A percentile compares a stretch with the other conserved stretches of the same genome.
Conservation (phyloP, 2,329 filamentous ascomycete species). For the Aspergillus pseudoglaucus region DNA sequence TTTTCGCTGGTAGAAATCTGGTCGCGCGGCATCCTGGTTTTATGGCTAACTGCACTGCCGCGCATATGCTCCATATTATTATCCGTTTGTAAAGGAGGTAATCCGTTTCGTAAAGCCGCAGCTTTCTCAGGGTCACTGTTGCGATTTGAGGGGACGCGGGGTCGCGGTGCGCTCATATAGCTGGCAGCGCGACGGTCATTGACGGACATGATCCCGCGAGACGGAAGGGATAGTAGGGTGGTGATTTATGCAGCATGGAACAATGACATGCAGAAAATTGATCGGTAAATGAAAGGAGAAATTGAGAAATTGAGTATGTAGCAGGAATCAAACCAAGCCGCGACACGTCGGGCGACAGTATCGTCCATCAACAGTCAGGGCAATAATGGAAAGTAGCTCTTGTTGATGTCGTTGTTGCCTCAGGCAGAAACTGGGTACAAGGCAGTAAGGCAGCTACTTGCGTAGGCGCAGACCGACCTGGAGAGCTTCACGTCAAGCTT, state of each 20-base stretch:
- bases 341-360: slow-evolving; percentile 1
- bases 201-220: slow-evolving; percentile 30
- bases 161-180: slow-evolving; percentile 32
- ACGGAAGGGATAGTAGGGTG: slow-evolving; percentile 9
- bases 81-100: slow-evolving; percentile 24
- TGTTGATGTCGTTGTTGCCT: slow-evolving; percentile 11
- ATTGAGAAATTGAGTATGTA: slow-evolving; percentile 5
- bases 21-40: slow-evolving; percentile 27
- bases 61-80: slow-evolving; percentile 25
- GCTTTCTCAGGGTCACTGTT: slow-evolving; percentile 27
- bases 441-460: slow-evolving; percentile 27
- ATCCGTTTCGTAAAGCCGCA: slow-evolving; percentile 19
- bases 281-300: slow-evolving; percentile 6
- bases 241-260: slow-evolving; percentile 17
- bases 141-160: slow-evolving; percentile 37
- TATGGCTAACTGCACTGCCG: slow-evolving; percentile 25
- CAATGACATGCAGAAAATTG: neutral
- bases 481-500: slow-evolving; percentile 25
- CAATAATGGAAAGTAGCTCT: neutral
- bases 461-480: slow-evolving; percentile 29
- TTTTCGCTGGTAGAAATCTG: slow-evolving; percentile 32
- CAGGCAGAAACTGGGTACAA: slow-evolving; percentile 19
- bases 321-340: neutral
- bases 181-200: slow-evolving; percentile 34
- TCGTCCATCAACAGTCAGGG: slow-evolving; percentile 2